Percentiles rank a stretch among this genome's conserved stretches.
These are phyloP conservation scores for Apiospora aurea DNA, from an alignment of 2,329 filamentous ascomycete genomes.

Conservation along the genomic window DNA sequence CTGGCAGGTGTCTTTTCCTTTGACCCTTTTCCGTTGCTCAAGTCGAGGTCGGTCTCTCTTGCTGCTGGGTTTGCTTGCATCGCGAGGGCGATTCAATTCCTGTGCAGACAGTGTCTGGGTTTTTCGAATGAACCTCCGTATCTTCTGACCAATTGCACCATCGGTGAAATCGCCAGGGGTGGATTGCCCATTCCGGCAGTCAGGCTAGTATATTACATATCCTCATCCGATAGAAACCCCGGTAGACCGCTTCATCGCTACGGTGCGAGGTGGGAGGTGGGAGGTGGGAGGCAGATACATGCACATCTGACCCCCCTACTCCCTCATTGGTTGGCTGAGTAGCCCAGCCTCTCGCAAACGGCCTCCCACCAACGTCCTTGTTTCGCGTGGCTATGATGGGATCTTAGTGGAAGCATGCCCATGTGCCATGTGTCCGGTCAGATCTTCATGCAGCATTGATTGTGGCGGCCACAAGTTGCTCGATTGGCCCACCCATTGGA, in stretches of 20 bases:
- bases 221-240: slow-evolving; percentile 1
- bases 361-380: slow-evolving; percentile 25
- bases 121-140: background rate
- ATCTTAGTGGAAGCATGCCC: slow-evolving; percentile 24
- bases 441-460: slow-evolving; percentile 25
- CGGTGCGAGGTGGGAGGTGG: background rate
- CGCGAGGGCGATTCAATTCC: background rate
- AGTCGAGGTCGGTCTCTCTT: background rate
- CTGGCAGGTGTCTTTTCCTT: background rate
- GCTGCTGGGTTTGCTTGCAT: background rate
- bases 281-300: background rate
- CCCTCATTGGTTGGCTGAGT: slow-evolving; percentile 11
- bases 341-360: slow-evolving; percentile 19
- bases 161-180: background rate
- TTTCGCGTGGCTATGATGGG: slow-evolving; percentile 25
- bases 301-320: background rate
- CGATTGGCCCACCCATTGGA: slow-evolving; percentile 14
- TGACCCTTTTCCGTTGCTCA: background rate
- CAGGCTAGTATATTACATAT: slow-evolving; percentile 9
- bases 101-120: background rate
- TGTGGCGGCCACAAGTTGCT: slow-evolving; percentile 15
- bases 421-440: slow-evolving; percentile 25
- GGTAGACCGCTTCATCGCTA: slow-evolving; percentile 5
- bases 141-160: background rate
- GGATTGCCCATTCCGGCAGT: background rate